Base-by-base conservation (phyloP, 1,284 basidiomycete genomes). In the Ganoderma multipileum region DNA sequence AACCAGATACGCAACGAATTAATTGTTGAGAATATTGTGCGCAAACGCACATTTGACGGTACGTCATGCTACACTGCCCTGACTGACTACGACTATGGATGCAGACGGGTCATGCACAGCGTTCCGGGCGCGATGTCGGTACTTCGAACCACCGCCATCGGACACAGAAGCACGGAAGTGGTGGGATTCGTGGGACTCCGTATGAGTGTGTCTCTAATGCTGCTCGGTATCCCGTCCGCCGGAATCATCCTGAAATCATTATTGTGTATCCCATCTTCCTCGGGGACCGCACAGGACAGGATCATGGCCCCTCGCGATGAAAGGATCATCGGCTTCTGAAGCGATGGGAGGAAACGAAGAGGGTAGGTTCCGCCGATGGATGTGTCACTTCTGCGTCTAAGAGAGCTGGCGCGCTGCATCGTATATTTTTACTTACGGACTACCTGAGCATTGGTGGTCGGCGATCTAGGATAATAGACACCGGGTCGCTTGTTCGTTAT, bases 1-100 rank as follows among this genome's bases (percentile, higher is more conserved):
- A 91, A 90, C 71, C 93, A 95, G 78, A 86, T 96, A 12, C 90
- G 83, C 70, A 95, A 93, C 75, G 95, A 97, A 80, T 82, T 93
- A 57, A 82, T 86, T 23, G 89, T 96, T 6, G 95, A 97, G 79
- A 85, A 85, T 52, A 96, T 97, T 72, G 87, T 96, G 61, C 85
- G 92, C 68, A 88, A 89, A 75, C 86, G 95, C 72, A 90, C 93
- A 33, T 80, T 94, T 61, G 92, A 95, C 75, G 95, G 95, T 93
- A 76, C 74, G 87, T 77, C 36, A 62, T 14, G 30, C 28, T 20
- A 26, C 42, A 50, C 41, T 39, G 54, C 44, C 54, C 38, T 64
- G 54, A 68, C 71, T 72, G 28, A 72, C 69, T 18, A 30, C 28
- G n/a, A 28, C 28, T 44, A 28, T 44, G 67, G 66, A 72, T 67